Evolutionary conservation across 1,284 basidiomycete genomes (phyloP).

Genomic region (Ustilago trichophora): DNA sequence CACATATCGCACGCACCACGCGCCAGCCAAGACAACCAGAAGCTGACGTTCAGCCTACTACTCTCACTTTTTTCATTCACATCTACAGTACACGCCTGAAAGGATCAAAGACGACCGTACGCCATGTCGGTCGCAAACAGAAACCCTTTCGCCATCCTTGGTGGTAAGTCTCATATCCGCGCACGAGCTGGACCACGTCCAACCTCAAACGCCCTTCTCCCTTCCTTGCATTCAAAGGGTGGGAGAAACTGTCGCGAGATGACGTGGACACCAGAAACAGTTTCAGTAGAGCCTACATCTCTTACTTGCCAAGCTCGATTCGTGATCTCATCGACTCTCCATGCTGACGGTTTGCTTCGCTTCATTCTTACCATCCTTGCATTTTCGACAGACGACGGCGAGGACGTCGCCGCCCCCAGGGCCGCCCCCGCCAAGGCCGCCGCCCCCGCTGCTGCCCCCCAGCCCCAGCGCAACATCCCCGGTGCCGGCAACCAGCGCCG

Average conservation of each 20-base stretch:
- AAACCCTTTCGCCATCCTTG: constrained; percentile 66
- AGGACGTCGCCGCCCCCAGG: constrained; percentile 47
- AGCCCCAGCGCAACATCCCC: constrained; percentile 54
- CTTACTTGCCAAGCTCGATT: no score
- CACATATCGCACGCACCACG: no score
- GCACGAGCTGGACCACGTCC: no score
- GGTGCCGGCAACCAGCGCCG: constrained; percentile 55
- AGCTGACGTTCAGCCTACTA: constrained; percentile 11
- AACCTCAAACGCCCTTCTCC: no score
- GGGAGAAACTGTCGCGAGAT: no score
- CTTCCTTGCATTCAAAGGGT: no score
- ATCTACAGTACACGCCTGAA: constrained; percentile 35
- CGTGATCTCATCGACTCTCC: no score
- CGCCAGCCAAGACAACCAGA: no score
- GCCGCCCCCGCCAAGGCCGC: constrained; percentile 59
- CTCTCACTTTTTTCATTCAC: not conserved
- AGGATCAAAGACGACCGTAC: constrained; percentile 55
- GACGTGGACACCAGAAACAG: no score
- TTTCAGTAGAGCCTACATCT: no score
- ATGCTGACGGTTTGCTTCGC: no score
- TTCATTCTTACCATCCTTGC: no score
- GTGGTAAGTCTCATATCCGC: constrained; percentile 48
- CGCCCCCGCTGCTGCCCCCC: constrained; percentile 47
- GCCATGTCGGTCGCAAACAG: constrained; percentile 66
- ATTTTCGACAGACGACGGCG: constrained; percentile 54